Percentiles rank a stretch among this genome's conserved stretches.
phyloP scores from a whole-genome alignment of 352 stramenopile species.

The Phytopythium oedochilum region DNA sequence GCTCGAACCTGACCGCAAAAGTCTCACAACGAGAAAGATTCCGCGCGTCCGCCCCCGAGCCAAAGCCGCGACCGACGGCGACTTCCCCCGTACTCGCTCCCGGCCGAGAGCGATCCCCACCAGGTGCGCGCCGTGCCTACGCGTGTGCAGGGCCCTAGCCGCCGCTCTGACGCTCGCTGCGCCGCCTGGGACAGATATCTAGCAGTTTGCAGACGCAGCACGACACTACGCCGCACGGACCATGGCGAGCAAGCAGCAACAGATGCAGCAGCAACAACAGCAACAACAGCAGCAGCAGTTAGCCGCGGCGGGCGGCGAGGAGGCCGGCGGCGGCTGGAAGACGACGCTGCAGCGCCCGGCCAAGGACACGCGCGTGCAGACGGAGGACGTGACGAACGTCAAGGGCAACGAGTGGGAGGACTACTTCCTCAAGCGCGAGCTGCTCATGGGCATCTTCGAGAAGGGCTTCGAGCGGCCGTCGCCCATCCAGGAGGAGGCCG shows the following conservation, averaged over 20 bases:
- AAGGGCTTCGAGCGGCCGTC: constrained; percentile 99
- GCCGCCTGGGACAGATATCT: no score
- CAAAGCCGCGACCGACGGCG: no score
- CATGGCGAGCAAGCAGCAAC: background rate
- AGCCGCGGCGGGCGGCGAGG: background rate
- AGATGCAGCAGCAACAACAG: background rate
- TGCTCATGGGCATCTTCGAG: constrained; percentile 99
- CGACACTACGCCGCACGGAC: background rate
- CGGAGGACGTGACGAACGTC: constrained; percentile 97
- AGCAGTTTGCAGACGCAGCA: background rate
- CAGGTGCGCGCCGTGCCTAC: no score
- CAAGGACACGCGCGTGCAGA: constrained; percentile 89
- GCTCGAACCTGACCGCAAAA: no score
- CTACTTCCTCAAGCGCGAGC: constrained; percentile 98
- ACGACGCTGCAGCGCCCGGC: constrained; percentile 66
- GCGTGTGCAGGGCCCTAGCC: no score
- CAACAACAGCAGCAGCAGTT: no score
- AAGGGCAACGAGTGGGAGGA: constrained; percentile 99
- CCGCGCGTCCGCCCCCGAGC: no score
- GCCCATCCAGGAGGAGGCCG: constrained; percentile 98
- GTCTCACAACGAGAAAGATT: no score
- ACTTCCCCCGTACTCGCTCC: no score
- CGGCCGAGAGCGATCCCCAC: no score
- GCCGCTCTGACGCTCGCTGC: no score
- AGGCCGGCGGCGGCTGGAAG: constrained; percentile 68